Base-by-base conservation (phyloP, 2,329 filamentous ascomycete species). In the Verticillium zaregamsianum region DNA sequence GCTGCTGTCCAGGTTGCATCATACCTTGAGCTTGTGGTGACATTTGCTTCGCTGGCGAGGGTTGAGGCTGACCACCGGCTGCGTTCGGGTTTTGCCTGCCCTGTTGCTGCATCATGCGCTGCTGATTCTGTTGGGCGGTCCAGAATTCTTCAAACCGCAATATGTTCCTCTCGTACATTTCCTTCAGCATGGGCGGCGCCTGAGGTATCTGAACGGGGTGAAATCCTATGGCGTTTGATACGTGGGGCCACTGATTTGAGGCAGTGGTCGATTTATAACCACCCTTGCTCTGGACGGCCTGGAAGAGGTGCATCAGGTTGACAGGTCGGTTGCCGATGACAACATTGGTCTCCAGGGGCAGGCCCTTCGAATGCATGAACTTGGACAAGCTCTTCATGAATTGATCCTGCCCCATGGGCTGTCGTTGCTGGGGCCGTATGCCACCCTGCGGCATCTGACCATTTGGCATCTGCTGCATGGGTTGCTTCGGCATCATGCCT, bases 231-330 rank as follows among this genome's bases (percentile, higher is more conserved):
- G 83, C 78, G 62, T 86, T 84, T 1, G 91, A 88, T 60, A 97
- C 81, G 58, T 87, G 83, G 1, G 82, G 80, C 95, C 95, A 98
- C 62, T 83, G 81, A 65, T 92, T 91, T 28, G 81, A 80, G 28
- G 84, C 82, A 0, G 86, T 89, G 3, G 96, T 86, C 63, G 83
- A 86, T 67, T 90, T 90, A 61, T 90, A 95, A 5, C 93, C 93
- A 28, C 91, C 91, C 68, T 90, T 93, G 67, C 89, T 84, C 55
- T 77, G 74, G 2, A 97, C 91, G 0, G 86, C 80, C 64, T 89
- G 86, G 73, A 96, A 98, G 3, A 98, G 80, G 64, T 88, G 84
- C 70, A 92, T 85, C 14, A 97, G 77, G 68, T 90, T 89, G 40
- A 98, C 81, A 0, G 84, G 85, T 12, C 91, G 87, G 59, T 92